A percentile compares a stretch with the other conserved stretches of the same genome.
Conservation (phyloP, 768 basidiomycete genomes). For the Clathrus columnatus region DNA sequence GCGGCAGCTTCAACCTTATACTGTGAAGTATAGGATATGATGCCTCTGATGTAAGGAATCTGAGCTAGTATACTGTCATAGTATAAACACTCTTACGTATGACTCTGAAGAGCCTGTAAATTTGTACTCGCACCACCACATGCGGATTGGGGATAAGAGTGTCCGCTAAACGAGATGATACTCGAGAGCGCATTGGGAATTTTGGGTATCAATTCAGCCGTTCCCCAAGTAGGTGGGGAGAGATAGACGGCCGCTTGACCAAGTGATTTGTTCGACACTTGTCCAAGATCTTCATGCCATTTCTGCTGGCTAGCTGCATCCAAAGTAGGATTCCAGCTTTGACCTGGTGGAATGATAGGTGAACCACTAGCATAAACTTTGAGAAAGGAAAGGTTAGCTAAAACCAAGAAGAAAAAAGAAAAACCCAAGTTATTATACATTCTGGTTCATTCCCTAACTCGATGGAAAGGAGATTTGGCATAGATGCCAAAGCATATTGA, state of each 20-base stretch:
- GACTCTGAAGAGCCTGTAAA: constrained; percentile 27
- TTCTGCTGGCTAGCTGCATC: constrained; percentile 26
- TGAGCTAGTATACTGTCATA: neutral
- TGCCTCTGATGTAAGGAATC: constrained; percentile 21
- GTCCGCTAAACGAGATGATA: constrained; percentile 25
- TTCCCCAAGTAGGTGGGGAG: constrained; percentile 23
- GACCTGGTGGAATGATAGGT: constrained; percentile 25
- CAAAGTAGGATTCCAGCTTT: constrained; percentile 24
- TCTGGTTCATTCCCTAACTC: constrained; percentile 34
- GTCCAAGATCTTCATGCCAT: constrained; percentile 25
- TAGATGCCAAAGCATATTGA: constrained; percentile 21
- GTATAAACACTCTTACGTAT: constrained; percentile 21
- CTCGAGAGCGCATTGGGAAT: constrained; percentile 17
- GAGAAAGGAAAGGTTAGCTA: neutral
- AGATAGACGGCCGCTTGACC: constrained; percentile 30
- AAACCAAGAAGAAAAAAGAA: neutral
- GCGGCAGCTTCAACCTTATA: constrained; percentile 27
- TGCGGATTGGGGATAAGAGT: constrained; percentile 32
- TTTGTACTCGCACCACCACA: constrained; percentile 29
- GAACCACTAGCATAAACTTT: constrained; percentile 25
- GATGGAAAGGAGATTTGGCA: constrained; percentile 24
- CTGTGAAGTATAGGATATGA: constrained; percentile 26
- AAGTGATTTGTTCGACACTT: constrained; percentile 19
- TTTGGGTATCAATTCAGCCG: constrained; percentile 21
- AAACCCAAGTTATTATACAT: constrained; percentile 21